Evolutionary conservation across 148 eudicot genomes (phyloP), one percentile per base, ranked within the genome.

Genomic region (Rhododendron simsii): DNA sequence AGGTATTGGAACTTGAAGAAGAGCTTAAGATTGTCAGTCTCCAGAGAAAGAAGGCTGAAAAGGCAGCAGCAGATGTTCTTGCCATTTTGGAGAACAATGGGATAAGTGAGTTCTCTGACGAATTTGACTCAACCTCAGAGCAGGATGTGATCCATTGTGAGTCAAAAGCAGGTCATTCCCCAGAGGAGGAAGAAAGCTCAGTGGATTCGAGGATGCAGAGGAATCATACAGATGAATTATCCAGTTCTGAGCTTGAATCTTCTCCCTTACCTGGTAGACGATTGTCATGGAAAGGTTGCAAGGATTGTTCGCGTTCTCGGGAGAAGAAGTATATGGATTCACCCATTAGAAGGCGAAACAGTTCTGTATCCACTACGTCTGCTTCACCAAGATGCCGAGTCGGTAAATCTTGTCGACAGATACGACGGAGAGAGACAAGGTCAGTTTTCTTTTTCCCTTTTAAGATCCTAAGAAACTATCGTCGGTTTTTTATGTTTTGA

Each of bases 1-100:
- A 96, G 99, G 99, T 95, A 81, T 30, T 76, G 69, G 98, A 96
- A 86, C 89, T 96, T 85, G 98, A 96, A 86, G 94, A 94, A 26
- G 94, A 95, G 89, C 92, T 96, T 84, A 93, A 94, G 80, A 67
- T 85, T 85, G 96, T 91, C 35, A 89, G 93, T 84, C 90, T 95
- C 83, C 98, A 94, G 89, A 92, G 99, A 83, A 93, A 92, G 88
- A 94, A 86, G 89, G 97, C 99, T 61, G 99, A 96, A 88, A 96
- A 90, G 89, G 96, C 99, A 83, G 90, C 96, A 73, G 85, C 84
- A 41, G 94, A 94, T 86, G 94, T 94, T 86, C 94, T 92, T 84
- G 88, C 96, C 44, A 92, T 94, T 81, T 84, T 96, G 79, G 95
- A 93, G 87, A 91, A 87, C 87, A 90, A 87, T 87, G 97, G 96